Evolutionary conservation across 2,329 filamentous ascomycete genomes (phyloP), one percentile per base, ranked within the genome.

Genomic region (Pyrenochaeta sp.): DNA sequence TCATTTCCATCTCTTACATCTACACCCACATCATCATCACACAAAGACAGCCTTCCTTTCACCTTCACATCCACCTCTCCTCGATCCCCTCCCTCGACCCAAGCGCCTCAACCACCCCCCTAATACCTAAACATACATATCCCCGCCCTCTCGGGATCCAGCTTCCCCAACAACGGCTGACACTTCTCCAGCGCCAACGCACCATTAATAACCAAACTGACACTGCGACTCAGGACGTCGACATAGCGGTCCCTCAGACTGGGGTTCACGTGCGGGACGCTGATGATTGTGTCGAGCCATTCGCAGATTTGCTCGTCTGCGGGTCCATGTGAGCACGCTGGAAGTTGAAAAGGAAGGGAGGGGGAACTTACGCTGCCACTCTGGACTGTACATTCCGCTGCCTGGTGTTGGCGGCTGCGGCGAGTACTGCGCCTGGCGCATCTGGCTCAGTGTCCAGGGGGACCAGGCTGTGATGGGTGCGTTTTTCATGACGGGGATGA

Each of bases 81-180:
- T n/a, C n/a, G n/a, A 5, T 13, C 23, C 18, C 3, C 34, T 10
- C 23, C 9, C 4, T 21, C n/a, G 10, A 9, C 2, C n/a, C 23
- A 30, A 14, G n/a, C n/a, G 10, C n/a, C n/a, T n/a, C n/a, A 38
- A 18, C 5, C 28, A 30, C 14, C 29, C n/a, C n/a, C n/a, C 51
- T 49, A 72, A 59, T 71, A 73, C 44, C 70, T 63, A 36, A 73
- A 68, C 58, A 67, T 65, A 5, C 65, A 66, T 40, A 73, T 61
- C 20, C 70, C 69, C 37, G 68, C 63, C 39, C 69, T 48, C 41
- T 67, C 67, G 22, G 61, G 47, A 60, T 73, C 70, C 24, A 72
- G 27, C 41, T 63, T 65, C 20, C 58, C 68, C 31, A 67, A 18
- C 38, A 67, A 44, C 7, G 57, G 51, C 48, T 55, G 31, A 50